Evolutionary conservation across 129 eudicot species (phyloP), one percentile per base, ranked within the genome.

Genomic region (Solidago caesia): DNA sequence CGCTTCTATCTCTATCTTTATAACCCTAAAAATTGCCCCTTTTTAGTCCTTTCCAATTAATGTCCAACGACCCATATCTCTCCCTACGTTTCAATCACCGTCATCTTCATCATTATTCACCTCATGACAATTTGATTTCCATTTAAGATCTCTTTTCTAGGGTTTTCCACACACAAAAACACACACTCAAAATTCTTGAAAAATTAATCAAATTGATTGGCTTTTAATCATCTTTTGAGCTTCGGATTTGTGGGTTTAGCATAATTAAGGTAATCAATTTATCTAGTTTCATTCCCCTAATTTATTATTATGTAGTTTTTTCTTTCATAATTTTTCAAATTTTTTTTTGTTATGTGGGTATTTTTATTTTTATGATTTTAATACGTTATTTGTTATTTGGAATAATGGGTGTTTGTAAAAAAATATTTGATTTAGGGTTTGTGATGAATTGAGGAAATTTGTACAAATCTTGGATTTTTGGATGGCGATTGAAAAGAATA

Each of bases 401-500:
- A 26, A 39, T 80, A 12, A 64, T 46, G 46, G 25, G 61, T 48
- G 33, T 66, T 10, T 72, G 57, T 71, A 58, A 15, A 21, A 21
- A 21, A 21, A 57, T 67, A 41, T 52, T 64, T 39, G 45, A 10
- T 52, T 71, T 66, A 79, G 83, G 83, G 77, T 64, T 79, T 43
- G 64, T 79, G 42, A 73, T 73, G 83, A 63, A 76, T 76, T 76
- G 74, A 73, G 44, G 80, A 67, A 74, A 70, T 70, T 67, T 56
- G 76, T 68, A 4, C 4, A 33, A 33, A 33, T 33, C 39, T 33
- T 33, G 39, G 39, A 33, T 65, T 82, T 75, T 72, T 78, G 84
- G 80, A 94, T 94, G 99, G 90, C 89, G 81, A 95, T 91, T 89
- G 99, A 91, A 14, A 91, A 89, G 88, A 88, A 82, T 82, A 74